Base-by-base conservation (phyloP, 768 basidiomycete species). In the Lentinula boryana region DNA sequence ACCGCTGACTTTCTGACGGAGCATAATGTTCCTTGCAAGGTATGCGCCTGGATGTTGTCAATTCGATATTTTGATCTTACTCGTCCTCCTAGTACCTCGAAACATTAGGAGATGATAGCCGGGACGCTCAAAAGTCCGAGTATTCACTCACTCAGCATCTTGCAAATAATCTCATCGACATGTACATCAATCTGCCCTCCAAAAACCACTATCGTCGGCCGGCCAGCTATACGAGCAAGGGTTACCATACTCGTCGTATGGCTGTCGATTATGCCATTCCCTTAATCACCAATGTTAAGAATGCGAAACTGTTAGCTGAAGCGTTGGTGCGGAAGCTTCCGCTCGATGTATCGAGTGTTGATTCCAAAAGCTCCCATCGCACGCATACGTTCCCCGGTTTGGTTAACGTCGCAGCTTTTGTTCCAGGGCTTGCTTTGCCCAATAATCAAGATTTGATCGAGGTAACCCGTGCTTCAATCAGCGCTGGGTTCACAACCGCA, bases 141-240 rank as follows among this genome's bases (percentile, higher is more conserved):
- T 99, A 98, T 73, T 98, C 97, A 0, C 79, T 99, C 61, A 95
- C 93, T 4, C 94, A 97, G 72, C 97, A 99, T 77, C 78, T 99
- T 63, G 93, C 92, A 36, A 96, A 96, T 74, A 95, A 95, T 73
- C 78, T 97, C 67, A 99, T 99, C 71, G 97, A 99, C 75, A 91
- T 98, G 86, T 99, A 98, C 74, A 96, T 99, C 85, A 99, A 99
- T 74, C 78, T 99, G 66, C 97, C 97, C 2, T 98, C 96, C 43
- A 97, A 94, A 78, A 98, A 99, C 74, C 84, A 94, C 70, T 98
- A 93, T 75, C 90, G 97, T 61, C 90, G 97, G 18, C 97, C 97
- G 5, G 95, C 97, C 13, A 95, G 88, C 73, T 99, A 98, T 71
- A 85, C 94, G 56, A 97, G 94, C 73, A 95, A 97, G 71, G 97